These are phyloP conservation scores for Multifurca ochricompacta DNA, from an alignment of 768 basidiomycete species.

Conservation along the genomic window DNA sequence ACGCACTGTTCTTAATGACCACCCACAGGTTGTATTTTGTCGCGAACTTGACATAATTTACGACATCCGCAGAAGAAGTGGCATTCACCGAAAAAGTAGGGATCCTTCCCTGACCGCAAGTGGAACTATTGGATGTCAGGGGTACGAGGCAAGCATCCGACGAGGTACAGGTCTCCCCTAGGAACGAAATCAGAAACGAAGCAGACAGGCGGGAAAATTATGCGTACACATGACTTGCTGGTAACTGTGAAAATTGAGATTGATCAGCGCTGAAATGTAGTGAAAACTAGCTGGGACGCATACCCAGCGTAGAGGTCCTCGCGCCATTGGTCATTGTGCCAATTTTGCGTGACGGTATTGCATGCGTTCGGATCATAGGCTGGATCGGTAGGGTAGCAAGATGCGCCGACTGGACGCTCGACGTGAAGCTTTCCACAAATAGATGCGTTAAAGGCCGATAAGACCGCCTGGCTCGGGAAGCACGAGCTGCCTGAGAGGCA, in stretches of 20 bases:
- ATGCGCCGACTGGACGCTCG: neutral
- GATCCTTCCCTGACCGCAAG: constrained; percentile 30
- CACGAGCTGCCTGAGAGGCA: neutral
- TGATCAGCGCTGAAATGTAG: neutral
- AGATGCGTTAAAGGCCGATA: neutral
- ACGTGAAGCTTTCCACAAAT: neutral
- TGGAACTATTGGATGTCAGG: constrained; percentile 14
- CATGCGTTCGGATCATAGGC: neutral
- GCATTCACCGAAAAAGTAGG: constrained; percentile 28
- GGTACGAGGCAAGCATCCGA: neutral
- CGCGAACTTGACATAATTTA: constrained; percentile 18
- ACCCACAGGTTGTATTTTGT: neutral
- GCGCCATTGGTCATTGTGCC: neutral
- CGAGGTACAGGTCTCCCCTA: constrained; percentile 2
- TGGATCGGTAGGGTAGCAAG: neutral
- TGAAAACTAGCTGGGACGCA: neutral
- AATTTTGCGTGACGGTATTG: neutral
- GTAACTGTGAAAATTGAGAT: neutral
- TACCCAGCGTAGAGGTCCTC: neutral
- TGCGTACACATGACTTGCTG: neutral
- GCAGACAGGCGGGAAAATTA: neutral
- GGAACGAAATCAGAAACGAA: neutral
- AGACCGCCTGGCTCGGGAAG: neutral
- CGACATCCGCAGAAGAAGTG: constrained; percentile 27
- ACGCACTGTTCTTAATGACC: neutral